phyloP scores from a whole-genome alignment of 805 yeast species.

The Sungouiella blattae region DNA sequence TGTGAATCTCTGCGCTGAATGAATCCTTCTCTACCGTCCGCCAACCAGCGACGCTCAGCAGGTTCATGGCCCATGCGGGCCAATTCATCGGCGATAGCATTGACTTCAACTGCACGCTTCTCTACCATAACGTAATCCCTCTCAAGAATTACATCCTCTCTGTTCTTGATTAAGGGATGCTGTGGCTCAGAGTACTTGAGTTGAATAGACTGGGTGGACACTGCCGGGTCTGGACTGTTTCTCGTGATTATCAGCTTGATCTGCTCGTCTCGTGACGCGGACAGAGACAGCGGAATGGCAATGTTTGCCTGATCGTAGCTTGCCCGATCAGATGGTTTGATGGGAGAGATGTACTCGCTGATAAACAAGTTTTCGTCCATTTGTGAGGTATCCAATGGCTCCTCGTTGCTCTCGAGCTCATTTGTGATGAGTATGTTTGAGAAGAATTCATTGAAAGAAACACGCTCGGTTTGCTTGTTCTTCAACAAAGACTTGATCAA shows the following conservation, averaged over 20 bases:
- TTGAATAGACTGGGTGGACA: slow-evolving; percentile 23
- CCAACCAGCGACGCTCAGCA: slow-evolving; percentile 40
- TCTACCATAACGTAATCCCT: slow-evolving; percentile 93
- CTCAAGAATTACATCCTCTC: slow-evolving; percentile 56
- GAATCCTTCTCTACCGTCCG: slow-evolving; percentile 18
- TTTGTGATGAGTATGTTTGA: slow-evolving; percentile 60
- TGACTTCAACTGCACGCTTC: slow-evolving; percentile 91
- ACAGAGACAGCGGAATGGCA: not conserved
- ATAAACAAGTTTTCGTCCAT: slow-evolving; percentile 79
- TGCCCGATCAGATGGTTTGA: slow-evolving; percentile 23
- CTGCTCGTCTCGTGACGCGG: slow-evolving; percentile 34
- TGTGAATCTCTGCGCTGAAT: slow-evolving; percentile 33
- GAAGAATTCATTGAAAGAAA: slow-evolving; percentile 87
- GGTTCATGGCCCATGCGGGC: slow-evolving; percentile 58
- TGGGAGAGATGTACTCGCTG: slow-evolving; percentile 68
- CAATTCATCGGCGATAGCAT: slow-evolving; percentile 91
- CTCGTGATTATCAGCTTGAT: slow-evolving; percentile 42
- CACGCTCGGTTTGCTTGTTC: slow-evolving; percentile 81
- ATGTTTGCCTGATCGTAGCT: slow-evolving; percentile 11
- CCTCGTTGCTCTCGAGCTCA: slow-evolving; percentile 50
- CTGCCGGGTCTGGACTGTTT: slow-evolving; percentile 43
- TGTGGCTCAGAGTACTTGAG: slow-evolving; percentile 9
- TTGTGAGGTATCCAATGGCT: slow-evolving; percentile 61
- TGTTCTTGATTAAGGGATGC: slow-evolving; percentile 9
- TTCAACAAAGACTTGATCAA: slow-evolving; percentile 75